Percentiles rank a stretch among this genome's conserved stretches.
Conservation (phyloP, 2,329 filamentous ascomycete genomes). For the Colletotrichum neosansevieriae region DNA sequence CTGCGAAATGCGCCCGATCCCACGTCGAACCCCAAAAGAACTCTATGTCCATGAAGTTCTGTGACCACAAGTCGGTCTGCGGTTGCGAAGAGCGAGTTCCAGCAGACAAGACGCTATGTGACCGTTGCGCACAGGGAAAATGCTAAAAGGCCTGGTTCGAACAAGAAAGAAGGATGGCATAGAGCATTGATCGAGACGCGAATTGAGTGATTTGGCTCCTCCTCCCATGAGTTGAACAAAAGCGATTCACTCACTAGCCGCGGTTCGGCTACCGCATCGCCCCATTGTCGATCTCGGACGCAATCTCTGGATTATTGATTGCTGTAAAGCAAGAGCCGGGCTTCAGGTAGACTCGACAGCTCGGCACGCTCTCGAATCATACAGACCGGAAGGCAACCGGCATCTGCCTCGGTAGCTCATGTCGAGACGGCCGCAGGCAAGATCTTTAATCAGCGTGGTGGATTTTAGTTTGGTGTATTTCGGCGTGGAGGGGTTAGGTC, state of each 20-base stretch:
- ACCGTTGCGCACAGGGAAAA: conserved; percentile 34
- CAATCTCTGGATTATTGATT: background rate
- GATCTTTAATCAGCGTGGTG: conserved; percentile 24
- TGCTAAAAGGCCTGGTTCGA: conserved; percentile 13
- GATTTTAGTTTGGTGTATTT: conserved; percentile 5
- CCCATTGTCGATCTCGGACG: background rate
- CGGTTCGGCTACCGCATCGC: conserved; percentile 1
- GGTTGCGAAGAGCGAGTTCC: conserved; percentile 39
- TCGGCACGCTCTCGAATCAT: background rate
- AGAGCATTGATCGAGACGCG: background rate
- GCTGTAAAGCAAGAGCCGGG: conserved; percentile 7
- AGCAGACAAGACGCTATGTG: conserved; percentile 41
- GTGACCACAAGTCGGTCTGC: conserved; percentile 41
- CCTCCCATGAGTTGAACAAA: background rate
- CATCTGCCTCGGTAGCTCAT: conserved; percentile 8
- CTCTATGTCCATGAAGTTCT: conserved; percentile 42
- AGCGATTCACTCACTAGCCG: background rate
- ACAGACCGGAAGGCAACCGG: conserved; percentile 5
- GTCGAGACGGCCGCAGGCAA: conserved; percentile 5
- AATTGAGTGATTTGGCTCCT: background rate
- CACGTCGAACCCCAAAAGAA: conserved; percentile 17
- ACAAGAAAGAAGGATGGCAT: background rate
- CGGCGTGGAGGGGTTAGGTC: conserved; percentile 5
- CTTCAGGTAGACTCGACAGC: conserved; percentile 24
- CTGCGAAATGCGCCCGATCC: conserved; percentile 4